phyloP scores from a whole-genome alignment of 2,329 filamentous ascomycete genomes.

The Biscogniauxia sp. region DNA sequence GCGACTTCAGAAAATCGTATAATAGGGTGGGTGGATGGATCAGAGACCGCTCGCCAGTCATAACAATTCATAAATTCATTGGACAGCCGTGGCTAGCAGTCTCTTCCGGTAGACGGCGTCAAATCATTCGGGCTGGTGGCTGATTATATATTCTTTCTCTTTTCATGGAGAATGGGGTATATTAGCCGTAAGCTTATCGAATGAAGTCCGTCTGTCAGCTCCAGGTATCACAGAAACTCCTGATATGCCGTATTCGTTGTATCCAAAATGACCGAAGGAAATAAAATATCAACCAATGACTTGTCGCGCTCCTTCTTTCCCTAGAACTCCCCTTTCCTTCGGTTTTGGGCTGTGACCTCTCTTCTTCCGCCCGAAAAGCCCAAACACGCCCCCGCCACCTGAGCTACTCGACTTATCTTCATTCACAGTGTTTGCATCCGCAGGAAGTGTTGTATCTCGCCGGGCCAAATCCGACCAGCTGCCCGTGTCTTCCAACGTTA shows the following conservation, averaged over 20 bases:
- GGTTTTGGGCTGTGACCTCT: conserved; percentile 92
- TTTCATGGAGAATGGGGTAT: conserved; percentile 7
- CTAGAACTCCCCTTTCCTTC: conserved; percentile 87
- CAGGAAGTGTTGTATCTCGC: conserved; percentile 72
- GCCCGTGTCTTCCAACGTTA: conserved; percentile 83
- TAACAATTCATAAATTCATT: background rate
- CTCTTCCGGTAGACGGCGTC: background rate
- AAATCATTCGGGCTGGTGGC: background rate
- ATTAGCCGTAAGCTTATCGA: conserved; percentile 7
- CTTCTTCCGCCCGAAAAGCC: conserved; percentile 86
- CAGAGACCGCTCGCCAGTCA: background rate
- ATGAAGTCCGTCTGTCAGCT: conserved; percentile 1
- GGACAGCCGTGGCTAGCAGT: background rate
- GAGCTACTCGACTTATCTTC: conserved; percentile 53
- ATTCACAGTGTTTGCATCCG: conserved; percentile 58
- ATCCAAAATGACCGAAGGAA: background rate
- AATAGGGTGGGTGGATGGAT: background rate
- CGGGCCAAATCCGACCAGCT: conserved; percentile 91
- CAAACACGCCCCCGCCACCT: conserved; percentile 74
- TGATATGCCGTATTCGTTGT: conserved; percentile 20
- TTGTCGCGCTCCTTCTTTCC: conserved; percentile 89
- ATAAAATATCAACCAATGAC: conserved; percentile 61
- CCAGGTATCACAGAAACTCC: conserved; percentile 13
- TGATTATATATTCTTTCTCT: background rate
- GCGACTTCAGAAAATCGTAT: background rate